Evolutionary conservation across 1,284 basidiomycete genomes (phyloP), one percentile per base, ranked within the genome.

Genomic region (Fomitopsis schrenkii): DNA sequence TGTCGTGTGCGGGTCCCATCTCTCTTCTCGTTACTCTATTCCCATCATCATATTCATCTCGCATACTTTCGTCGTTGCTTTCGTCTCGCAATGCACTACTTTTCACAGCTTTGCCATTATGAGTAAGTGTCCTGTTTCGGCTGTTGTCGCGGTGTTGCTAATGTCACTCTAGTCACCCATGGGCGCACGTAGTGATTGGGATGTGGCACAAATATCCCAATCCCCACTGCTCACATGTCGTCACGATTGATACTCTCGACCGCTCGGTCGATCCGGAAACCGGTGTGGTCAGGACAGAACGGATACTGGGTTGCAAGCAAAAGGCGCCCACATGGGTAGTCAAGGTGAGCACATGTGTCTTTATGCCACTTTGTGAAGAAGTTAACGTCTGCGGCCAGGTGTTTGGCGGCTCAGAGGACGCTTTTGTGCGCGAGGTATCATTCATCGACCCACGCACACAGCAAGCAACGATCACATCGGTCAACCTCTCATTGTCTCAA

Each of bases 161-260:
- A 70, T 68, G 40, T 60, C 30, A 56, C 62, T 60, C n/a, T 61
- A 95, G 94, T 66, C 92, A 94, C 71, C 83, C 92, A 59, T 94
- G 93, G 83, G 83, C 88, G 55, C 93, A 94, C 78, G 91, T 94
- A 67, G 85, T 94, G 67, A 88, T 90, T 72, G 90, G 90, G 68
- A 91, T 96, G 81, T 94, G 93, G 88, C 90, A 93, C 69, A 98
- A 98, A 81, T 98, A 98, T 75, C 95, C 95, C 54, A 97, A 97
- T 74, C 91, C 94, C 53, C 89, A 91, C 70, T 94, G 95, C 71
- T 86, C 91, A 8, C 95, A 98, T 75, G 96, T 98, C 66, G 82
- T 93, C 67, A 93, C 91, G 64, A 87, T 98, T 69, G 95, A 98
- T 75, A 94, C 95, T 22, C 67, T 97, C 58, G 89, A 93, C 74